Percentiles rank a stretch among this genome's conserved stretches.
Conservation (phyloP, 2,329 filamentous ascomycete genomes). For the Stagonosporopsis cucurbitacearum region DNA sequence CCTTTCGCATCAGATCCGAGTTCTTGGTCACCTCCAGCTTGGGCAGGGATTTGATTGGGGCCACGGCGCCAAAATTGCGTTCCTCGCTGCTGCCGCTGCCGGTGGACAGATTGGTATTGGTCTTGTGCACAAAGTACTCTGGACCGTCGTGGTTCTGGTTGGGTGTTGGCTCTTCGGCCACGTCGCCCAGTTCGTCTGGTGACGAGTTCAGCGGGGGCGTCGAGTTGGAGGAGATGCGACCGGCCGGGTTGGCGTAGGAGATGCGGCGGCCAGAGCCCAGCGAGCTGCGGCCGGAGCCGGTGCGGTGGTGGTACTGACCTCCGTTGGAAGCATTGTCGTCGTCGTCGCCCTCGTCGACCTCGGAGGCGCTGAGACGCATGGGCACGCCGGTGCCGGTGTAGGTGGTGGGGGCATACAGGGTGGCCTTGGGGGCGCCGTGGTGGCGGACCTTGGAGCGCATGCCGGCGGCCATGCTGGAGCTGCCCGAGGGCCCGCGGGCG, state of each 20-base stretch:
- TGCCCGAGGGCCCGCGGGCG: conserved; percentile 48
- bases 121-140: conserved; percentile 52
- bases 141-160: conserved; percentile 46
- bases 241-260: conserved; percentile 49
- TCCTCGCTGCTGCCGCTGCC: conserved; percentile 54
- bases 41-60: conserved; percentile 54
- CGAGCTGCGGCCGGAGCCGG: conserved; percentile 76
- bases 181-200: conserved; percentile 47
- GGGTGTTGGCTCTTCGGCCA: conserved; percentile 56
- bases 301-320: conserved; percentile 67
- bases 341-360: conserved; percentile 87
- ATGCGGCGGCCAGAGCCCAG: conserved; percentile 53
- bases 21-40: conserved; percentile 58
- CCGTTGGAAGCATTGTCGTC: conserved; percentile 65
- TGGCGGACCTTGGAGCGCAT: conserved; percentile 88
- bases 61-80: conserved; percentile 61
- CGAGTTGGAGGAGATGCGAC: conserved; percentile 59
- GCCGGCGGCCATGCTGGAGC: conserved; percentile 50
- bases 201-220: conserved; percentile 59
- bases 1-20: conserved; percentile 76
- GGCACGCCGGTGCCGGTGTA: conserved; percentile 81
- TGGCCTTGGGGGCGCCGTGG: conserved; percentile 78
- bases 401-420: conserved; percentile 81
- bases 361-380: conserved; percentile 89
- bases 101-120: conserved; percentile 51